A percentile compares a stretch with the other conserved stretches of the same genome.
phyloP scores from a whole-genome alignment of 202 grass and related monocot genomes.

The Hordeum pubiflorum region DNA sequence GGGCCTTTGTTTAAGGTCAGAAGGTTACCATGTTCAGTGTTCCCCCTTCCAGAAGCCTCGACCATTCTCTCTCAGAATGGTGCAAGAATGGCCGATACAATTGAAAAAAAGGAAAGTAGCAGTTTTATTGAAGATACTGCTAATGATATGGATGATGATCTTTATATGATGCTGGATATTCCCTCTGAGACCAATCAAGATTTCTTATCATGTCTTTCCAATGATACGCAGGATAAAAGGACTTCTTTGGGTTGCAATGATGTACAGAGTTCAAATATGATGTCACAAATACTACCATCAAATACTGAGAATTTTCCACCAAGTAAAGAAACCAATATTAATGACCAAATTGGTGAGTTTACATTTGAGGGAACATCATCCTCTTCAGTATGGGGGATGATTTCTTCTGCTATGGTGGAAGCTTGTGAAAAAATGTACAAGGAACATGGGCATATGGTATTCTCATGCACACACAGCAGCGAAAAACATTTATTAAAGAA shows the following conservation, averaged over 20 bases:
- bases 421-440: slow-evolving; percentile 68
- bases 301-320: slow-evolving; percentile 19
- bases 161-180: slow-evolving; percentile 51
- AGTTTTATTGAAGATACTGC: slow-evolving; percentile 40
- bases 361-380: slow-evolving; percentile 68
- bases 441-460: slow-evolving; percentile 65
- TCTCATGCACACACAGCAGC: slow-evolving; percentile 49
- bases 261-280: slow-evolving; percentile 13
- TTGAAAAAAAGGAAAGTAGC: slow-evolving; percentile 61
- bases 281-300: background rate
- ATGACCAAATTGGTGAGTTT: slow-evolving; percentile 81
- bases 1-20: slow-evolving; percentile 73
- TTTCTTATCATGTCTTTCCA: slow-evolving; percentile 40
- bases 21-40: slow-evolving; percentile 73
- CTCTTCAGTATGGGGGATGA: slow-evolving; percentile 72
- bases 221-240: slow-evolving; percentile 32
- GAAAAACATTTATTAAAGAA: slow-evolving; percentile 31
- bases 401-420: slow-evolving; percentile 66
- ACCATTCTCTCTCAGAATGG: slow-evolving; percentile 60
- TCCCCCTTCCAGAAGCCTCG: slow-evolving; percentile 54
- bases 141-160: slow-evolving; percentile 53
- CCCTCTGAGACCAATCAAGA: slow-evolving; percentile 51
- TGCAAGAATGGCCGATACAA: slow-evolving; percentile 42
- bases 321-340: slow-evolving; percentile 28
- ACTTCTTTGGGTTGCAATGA: slow-evolving; percentile 21